phyloP scores from a whole-genome alignment of 1,284 basidiomycete genomes.

The Cutaneotrichosporon cyanovorans region DNA sequence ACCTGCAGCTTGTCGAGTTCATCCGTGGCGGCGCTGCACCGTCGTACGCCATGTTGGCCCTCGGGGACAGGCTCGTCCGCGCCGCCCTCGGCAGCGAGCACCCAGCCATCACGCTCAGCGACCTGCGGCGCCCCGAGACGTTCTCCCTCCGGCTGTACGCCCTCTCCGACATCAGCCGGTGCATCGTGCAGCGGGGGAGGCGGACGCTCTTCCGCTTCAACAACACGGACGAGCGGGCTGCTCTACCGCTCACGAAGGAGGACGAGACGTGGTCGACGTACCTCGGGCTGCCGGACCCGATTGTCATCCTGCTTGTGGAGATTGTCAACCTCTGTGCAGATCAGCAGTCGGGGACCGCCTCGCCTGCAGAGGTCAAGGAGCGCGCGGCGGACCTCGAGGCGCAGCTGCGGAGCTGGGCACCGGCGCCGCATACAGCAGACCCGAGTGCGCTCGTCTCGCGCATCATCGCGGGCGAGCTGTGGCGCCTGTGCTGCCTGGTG shows the following conservation, averaged over 20 bases:
- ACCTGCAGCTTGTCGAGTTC: constrained; percentile 26
- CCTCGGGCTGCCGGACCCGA: constrained; percentile 27
- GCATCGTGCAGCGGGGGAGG: constrained; percentile 25
- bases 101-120: constrained; percentile 16
- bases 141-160: constrained; percentile 25
- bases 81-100: constrained; percentile 13
- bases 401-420: too few species aligned
- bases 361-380: constrained; percentile 6
- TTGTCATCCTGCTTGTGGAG: constrained; percentile 26
- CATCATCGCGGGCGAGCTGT: too few species aligned
- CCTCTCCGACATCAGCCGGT: constrained; percentile 24
- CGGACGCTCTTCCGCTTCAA: constrained; percentile 13
- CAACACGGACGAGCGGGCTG: constrained; percentile 4
- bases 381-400: too few species aligned
- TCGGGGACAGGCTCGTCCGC: constrained; percentile 25
- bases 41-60: constrained; percentile 25
- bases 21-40: constrained; percentile 26
- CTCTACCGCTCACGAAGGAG: constrained; percentile 6
- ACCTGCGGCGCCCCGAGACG: constrained; percentile 17
- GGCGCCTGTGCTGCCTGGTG: too few species aligned
- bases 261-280: constrained; percentile 28
- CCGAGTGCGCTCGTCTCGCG: too few species aligned
- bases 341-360: not conserved
- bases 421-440: too few species aligned
- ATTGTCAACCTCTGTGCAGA: constrained; percentile 29